Conservation (phyloP, 257 asterid genomes). For the Misopates orontium region DNA sequence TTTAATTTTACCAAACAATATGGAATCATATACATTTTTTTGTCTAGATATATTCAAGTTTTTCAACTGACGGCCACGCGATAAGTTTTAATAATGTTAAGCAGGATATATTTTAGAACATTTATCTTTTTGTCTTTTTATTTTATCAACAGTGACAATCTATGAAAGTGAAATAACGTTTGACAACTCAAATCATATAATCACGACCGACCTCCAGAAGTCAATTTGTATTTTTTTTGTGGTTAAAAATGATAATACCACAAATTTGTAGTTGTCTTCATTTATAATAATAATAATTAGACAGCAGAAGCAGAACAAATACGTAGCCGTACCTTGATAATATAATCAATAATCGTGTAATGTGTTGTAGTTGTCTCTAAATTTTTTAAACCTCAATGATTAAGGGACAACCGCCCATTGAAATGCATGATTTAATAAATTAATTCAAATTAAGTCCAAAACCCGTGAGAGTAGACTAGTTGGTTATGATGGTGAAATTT, state of each 20-base stretch:
- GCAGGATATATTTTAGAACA: too few species aligned
- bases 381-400: neutral
- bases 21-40: too few species aligned
- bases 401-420: constrained; percentile 11
- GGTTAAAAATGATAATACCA: neutral
- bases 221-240: constrained; percentile 19
- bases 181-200: neutral
- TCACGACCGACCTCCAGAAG: constrained; percentile 1
- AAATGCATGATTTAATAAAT: too few species aligned
- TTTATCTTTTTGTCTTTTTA: too few species aligned
- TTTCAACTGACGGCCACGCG: too few species aligned
- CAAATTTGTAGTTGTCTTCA: neutral
- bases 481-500: too few species aligned
- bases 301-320: neutral
- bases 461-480: too few species aligned
- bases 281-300: neutral
- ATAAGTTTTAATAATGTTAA: too few species aligned
- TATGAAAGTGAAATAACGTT: neutral
- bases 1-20: too few species aligned
- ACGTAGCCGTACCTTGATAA: constrained; percentile 14
- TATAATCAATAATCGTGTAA: neutral
- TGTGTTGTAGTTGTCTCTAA: too few species aligned
- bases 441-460: too few species aligned
- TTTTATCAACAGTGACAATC: constrained; percentile 6
- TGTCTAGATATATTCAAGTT: too few species aligned